Percentiles rank a stretch among this genome's conserved stretches.
These are phyloP conservation scores for Penicillium pancosmium DNA, from an alignment of 495 filamentous ascomycete species.

Conservation along the genomic window DNA sequence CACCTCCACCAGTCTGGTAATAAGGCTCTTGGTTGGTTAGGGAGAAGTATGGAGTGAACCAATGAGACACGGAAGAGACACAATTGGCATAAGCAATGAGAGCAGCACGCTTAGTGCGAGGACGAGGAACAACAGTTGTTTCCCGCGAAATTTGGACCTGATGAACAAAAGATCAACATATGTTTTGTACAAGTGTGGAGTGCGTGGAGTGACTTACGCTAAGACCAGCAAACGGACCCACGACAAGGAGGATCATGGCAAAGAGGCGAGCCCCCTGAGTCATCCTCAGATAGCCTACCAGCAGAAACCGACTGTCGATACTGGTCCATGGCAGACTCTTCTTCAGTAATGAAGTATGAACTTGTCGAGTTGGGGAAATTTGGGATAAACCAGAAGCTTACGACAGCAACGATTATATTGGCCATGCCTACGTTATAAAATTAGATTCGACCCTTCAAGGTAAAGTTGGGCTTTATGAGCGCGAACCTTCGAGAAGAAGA, in stretches of 20 bases:
- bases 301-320: not conserved
- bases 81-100: constrained; percentile 1
- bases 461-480: not conserved
- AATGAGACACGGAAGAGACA: not conserved
- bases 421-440: not conserved
- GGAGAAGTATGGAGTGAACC: constrained; percentile 4
- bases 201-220: not conserved
- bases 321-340: not conserved
- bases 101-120: constrained; percentile 2
- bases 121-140: constrained; percentile 3
- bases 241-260: not conserved
- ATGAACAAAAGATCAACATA: not conserved
- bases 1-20: constrained; percentile 1
- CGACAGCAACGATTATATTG: not conserved
- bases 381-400: not conserved
- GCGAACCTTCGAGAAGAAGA: not conserved
- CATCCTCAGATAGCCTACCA: constrained; percentile 2
- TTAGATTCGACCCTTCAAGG: not conserved
- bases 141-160: constrained; percentile 4
- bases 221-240: not conserved
- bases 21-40: constrained; percentile 4
- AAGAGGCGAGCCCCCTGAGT: not conserved
- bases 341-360: not conserved
- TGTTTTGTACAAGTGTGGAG: not conserved
- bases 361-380: not conserved